Conservation (phyloP, 192 early-diverging fungal genomes). For the Entophlyctis helioformis region DNA sequence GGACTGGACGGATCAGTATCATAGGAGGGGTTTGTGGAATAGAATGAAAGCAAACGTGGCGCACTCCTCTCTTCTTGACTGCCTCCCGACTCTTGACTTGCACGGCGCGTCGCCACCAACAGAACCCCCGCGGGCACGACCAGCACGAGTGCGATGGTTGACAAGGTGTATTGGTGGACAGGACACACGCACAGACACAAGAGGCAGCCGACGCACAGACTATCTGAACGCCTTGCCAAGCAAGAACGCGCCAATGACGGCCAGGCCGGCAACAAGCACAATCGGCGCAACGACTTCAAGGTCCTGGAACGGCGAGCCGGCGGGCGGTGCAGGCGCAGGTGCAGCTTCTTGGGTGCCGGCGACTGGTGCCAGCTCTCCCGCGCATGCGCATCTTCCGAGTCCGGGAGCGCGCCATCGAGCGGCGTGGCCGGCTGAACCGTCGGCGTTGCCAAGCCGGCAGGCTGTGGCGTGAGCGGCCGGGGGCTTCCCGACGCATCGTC, state of each 20-base stretch:
- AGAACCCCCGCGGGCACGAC: neutral
- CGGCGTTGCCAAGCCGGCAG: no score
- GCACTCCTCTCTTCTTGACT: neutral
- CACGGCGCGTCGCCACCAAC: neutral
- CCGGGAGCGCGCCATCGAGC: no score
- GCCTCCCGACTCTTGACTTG: no score
- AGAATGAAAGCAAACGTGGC: neutral
- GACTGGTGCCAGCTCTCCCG: no score
- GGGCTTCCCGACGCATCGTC: no score
- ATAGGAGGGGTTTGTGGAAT: neutral
- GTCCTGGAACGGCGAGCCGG: no score
- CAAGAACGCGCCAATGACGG: slow-evolving; percentile 28
- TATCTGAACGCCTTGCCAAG: slow-evolving; percentile 24
- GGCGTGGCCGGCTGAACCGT: no score
- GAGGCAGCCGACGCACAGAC: neutral
- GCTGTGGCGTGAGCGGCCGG: no score
- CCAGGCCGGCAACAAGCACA: slow-evolving; percentile 19
- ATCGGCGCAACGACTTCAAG: slow-evolving; percentile 9
- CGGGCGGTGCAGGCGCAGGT: no score
- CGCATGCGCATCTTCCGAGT: no score
- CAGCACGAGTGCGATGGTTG: neutral
- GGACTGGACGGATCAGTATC: neutral
- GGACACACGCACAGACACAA: neutral
- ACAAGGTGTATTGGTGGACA: neutral
- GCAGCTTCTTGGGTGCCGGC: no score